These are phyloP conservation scores for Venturia effusa DNA, from an alignment of 2,329 filamentous ascomycete species.

Conservation along the genomic window DNA sequence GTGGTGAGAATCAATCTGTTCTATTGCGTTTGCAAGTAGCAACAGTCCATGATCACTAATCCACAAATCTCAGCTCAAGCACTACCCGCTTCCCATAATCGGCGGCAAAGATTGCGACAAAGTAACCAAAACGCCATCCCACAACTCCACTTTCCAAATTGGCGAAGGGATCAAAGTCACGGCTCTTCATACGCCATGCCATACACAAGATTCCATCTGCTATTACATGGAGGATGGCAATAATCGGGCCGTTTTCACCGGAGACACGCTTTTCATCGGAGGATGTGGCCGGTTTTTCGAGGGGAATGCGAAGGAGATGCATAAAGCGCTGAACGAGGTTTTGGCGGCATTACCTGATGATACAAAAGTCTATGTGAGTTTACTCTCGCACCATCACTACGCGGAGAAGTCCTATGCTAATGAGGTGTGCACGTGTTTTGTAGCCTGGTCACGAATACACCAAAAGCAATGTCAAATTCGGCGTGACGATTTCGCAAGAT, in stretches of 20 bases:
- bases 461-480: conserved; percentile 90
- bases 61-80: conserved; percentile 36
- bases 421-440: neutral
- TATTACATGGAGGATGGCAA: conserved; percentile 77
- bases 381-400: neutral
- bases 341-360: conserved; percentile 75
- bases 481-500: conserved; percentile 61
- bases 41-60: neutral
- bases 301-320: conserved; percentile 74
- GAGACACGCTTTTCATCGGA: conserved; percentile 91
- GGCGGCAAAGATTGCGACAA: conserved; percentile 78
- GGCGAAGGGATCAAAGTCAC: conserved; percentile 70
- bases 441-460: conserved; percentile 96
- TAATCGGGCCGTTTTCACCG: conserved; percentile 78
- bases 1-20: conserved; percentile 40
- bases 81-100: conserved; percentile 62
- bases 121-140: conserved; percentile 64
- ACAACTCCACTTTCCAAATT: conserved; percentile 71
- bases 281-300: conserved; percentile 96
- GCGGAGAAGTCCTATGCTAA: neutral
- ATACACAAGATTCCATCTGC: conserved; percentile 98
- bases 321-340: conserved; percentile 80
- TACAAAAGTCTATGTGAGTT: conserved; percentile 74
- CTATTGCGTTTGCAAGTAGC: neutral
- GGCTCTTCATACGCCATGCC: conserved; percentile 90